These are phyloP conservation scores for Bipolaris zeicola DNA, from an alignment of 2,329 filamentous ascomycete genomes.

Conservation along the genomic window DNA sequence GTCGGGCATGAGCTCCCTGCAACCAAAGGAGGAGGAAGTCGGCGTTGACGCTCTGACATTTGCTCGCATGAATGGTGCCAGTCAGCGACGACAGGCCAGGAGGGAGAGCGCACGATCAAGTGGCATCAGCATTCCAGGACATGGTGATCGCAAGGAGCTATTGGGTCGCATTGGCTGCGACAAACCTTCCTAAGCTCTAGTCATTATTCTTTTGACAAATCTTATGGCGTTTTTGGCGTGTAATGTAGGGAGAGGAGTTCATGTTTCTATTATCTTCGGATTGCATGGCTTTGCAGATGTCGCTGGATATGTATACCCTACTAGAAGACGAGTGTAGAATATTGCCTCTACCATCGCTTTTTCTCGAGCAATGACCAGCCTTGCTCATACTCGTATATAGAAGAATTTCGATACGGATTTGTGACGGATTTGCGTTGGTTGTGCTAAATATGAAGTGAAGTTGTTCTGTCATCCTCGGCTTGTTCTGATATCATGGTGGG, in stretches of 20 bases:
- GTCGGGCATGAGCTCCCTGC: slow-evolving; percentile 32
- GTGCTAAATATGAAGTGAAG: not conserved
- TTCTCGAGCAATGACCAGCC: not conserved
- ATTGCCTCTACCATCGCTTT: not conserved
- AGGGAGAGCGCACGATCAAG: slow-evolving; percentile 57
- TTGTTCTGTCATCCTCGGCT: not conserved
- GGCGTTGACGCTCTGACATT: slow-evolving; percentile 74
- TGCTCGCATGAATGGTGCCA: slow-evolving; percentile 52
- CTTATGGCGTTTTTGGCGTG: slow-evolving; percentile 15
- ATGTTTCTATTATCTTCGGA: not conserved
- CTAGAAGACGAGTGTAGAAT: slow-evolving; percentile 1
- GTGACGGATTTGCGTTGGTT: not conserved
- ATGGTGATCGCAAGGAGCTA: slow-evolving; percentile 79
- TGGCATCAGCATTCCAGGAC: slow-evolving; percentile 68
- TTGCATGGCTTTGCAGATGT: not conserved
- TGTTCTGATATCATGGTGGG: not conserved
- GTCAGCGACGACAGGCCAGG: slow-evolving; percentile 57
- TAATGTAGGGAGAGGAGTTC: not conserved
- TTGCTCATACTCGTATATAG: not conserved
- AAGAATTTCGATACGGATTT: not conserved
- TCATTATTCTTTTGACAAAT: slow-evolving; percentile 1
- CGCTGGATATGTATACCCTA: slow-evolving; percentile 13
- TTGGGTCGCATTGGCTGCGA: slow-evolving; percentile 83
- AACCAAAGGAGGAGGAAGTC: slow-evolving; percentile 73
- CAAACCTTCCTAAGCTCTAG: slow-evolving; percentile 56